These are phyloP conservation scores for Globisporangium abappressorium DNA, from an alignment of 352 stramenopile genomes.

Conservation along the genomic window DNA sequence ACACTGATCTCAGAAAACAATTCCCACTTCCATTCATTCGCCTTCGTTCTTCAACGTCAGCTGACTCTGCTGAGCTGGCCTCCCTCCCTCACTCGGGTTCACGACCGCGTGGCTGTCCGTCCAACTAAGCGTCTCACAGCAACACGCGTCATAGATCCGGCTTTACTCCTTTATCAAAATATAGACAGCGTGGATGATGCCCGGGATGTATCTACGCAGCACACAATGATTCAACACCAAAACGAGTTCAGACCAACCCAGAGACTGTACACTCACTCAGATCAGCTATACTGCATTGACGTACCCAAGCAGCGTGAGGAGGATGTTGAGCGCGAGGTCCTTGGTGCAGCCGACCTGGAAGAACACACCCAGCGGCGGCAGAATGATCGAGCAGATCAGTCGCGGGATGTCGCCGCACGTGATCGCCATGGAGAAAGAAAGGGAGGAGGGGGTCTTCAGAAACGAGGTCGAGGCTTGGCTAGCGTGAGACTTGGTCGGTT, in stretches of 20 bases:
- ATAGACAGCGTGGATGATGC: conserved; percentile 75
- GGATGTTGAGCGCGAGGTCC: conserved; percentile 59
- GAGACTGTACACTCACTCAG: neutral
- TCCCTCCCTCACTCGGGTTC: too few species aligned
- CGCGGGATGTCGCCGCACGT: conserved; percentile 65
- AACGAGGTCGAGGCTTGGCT: neutral
- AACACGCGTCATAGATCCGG: too few species aligned
- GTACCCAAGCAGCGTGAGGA: conserved; percentile 51
- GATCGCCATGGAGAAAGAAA: conserved; percentile 35
- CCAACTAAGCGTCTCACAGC: too few species aligned
- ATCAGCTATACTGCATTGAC: too few species aligned
- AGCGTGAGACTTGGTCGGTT: neutral
- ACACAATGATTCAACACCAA: too few species aligned
- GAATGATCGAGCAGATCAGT: conserved; percentile 61
- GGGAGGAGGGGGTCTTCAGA: too few species aligned
- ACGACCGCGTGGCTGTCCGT: too few species aligned
- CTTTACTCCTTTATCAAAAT: conserved; percentile 67
- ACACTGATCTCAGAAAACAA: neutral
- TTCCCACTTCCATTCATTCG: too few species aligned
- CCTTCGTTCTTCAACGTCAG: too few species aligned
- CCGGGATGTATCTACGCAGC: conserved; percentile 48
- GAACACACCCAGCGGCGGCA: conserved; percentile 35
- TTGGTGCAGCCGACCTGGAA: conserved; percentile 36
- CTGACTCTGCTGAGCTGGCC: too few species aligned
- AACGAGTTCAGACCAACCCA: neutral